Base-by-base conservation (phyloP, 371 early-diverging fungal species). In the Mucor saturninus region DNA sequence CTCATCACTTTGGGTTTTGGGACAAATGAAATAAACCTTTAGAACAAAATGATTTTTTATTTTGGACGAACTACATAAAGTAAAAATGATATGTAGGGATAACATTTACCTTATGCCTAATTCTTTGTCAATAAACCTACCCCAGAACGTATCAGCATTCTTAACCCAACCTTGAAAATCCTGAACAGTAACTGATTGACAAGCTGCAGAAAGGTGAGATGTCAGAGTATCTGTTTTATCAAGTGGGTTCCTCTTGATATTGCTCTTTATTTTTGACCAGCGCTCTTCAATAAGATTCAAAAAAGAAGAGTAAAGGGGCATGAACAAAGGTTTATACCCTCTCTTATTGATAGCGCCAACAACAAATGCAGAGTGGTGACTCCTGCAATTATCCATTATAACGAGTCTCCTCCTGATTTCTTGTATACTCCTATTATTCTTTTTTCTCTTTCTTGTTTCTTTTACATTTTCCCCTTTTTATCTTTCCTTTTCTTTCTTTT, bases 271-370 rank as follows among this genome's bases (percentile, higher is more conserved):
- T 43, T 59, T 64, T 21, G 61, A 55, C 45, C 66, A 65, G 31
- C 59, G 60, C 49, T 60, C 56, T 55, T 65, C 56, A 31, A 65
- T 56, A 30, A 61, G 66, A 35, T 59, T 65, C 50, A 65, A 48
- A 57, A 59, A 60, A 39, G 60, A 38, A 26, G 59, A 58, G n/a
- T 63, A 63, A 35, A 51, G 64, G 28, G 64, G 64, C 49, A 61
- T 52, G 35, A 61, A 61, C 29, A 61, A 35, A 53, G 61, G 54
- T 15, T 54, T 61, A 43, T 61, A 61, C 13, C 61, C 54, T 37
- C 54, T 29, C 31, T 49, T 54, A 21, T 61, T 54, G 14, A 61
- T 54, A 26, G 61, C 61, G 6, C 54, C 54, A 53, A 54, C 61
- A 3, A 61, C 61, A 61, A 48, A 62, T 26, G 40, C 51, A 29